phyloP scores from a whole-genome alignment of 768 basidiomycete species.

The Fomitopsis serialis region DNA sequence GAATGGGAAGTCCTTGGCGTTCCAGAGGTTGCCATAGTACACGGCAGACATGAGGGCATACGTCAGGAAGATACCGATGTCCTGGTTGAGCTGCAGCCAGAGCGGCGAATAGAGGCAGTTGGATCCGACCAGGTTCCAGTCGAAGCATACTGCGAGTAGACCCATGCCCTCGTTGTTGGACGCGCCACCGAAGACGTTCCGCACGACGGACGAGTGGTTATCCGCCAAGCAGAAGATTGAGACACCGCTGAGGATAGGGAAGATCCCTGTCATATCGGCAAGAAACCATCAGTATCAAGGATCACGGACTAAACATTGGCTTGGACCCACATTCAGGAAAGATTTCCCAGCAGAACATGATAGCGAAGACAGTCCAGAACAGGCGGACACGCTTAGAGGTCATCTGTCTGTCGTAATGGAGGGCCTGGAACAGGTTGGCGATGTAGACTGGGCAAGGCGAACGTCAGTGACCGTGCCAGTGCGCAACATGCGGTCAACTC shows the following conservation, averaged over 20 bases:
- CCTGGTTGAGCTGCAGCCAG: conserved; percentile 21
- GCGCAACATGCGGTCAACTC: neutral
- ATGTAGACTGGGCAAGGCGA: conserved; percentile 17
- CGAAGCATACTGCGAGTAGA: conserved; percentile 50
- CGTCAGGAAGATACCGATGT: conserved; percentile 25
- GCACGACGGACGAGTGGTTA: conserved; percentile 21
- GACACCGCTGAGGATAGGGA: conserved; percentile 28
- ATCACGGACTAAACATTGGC: neutral
- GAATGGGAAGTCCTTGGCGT: conserved; percentile 56
- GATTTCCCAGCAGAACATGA: conserved; percentile 30
- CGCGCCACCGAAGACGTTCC: conserved; percentile 31
- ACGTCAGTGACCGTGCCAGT: neutral
- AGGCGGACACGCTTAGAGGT: conserved; percentile 33
- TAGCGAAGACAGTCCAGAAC: conserved; percentile 34
- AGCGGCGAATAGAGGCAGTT: conserved; percentile 31
- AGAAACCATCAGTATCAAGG: conserved; percentile 15
- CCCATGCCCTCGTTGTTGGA: conserved; percentile 53
- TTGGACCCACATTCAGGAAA: conserved; percentile 32
- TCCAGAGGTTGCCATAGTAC: conserved; percentile 46
- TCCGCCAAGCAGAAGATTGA: conserved; percentile 33
- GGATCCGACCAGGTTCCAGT: conserved; percentile 56
- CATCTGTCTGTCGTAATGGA: conserved; percentile 32
- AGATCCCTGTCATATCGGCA: conserved; percentile 35
- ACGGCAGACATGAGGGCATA: conserved; percentile 25
- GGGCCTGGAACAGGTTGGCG: conserved; percentile 27